Conservation (phyloP, 1,139 yeast genomes). For the Saccharomyces hybrid region DNA sequence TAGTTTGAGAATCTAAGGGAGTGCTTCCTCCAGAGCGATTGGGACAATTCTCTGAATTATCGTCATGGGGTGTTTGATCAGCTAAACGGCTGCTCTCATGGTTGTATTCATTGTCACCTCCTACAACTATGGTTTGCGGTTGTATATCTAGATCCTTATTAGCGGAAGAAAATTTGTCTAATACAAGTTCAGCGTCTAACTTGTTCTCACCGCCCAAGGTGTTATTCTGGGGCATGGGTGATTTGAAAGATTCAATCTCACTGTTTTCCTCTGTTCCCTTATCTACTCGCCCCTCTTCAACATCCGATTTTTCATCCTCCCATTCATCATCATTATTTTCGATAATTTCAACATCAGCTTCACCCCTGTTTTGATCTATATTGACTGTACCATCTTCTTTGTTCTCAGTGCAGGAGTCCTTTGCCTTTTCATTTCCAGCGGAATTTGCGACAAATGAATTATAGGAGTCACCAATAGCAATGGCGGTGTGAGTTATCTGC, state of each 20-base stretch:
- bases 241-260: background rate
- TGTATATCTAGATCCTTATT: background rate
- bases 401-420: background rate
- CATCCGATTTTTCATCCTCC: background rate
- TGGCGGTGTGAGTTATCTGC: background rate
- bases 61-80: background rate
- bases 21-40: background rate
- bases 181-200: background rate
- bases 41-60: background rate
- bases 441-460: background rate
- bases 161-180: background rate
- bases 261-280: background rate
- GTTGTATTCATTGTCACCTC: conserved; percentile 2
- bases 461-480: background rate
- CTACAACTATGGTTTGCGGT: conserved; percentile 1
- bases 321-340: background rate
- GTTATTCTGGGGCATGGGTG: background rate
- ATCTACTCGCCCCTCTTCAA: background rate
- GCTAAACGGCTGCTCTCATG: background rate
- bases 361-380: background rate
- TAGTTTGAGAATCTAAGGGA: conserved; percentile 1
- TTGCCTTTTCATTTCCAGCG: background rate
- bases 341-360: background rate
- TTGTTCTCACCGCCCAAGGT: background rate
- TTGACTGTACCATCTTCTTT: background rate